Evolutionary conservation across 306 rosid genomes (phyloP), one percentile per base, ranked within the genome.

Genomic region (Hippophae tibetana): DNA sequence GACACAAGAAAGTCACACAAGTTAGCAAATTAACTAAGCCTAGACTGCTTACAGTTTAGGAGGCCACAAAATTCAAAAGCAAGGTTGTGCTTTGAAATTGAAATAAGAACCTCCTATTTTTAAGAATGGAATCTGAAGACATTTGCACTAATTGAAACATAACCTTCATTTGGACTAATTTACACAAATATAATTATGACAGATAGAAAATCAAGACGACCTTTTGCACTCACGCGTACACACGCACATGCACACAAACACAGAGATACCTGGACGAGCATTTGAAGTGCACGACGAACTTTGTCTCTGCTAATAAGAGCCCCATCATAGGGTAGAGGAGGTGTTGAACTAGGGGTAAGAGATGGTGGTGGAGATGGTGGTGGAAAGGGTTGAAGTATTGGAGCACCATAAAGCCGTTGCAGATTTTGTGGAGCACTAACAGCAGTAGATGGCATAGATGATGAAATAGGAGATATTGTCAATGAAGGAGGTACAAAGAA

Each of bases 331-430:
- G 68, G 47, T 26, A 70, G 38, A 31, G 38, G 49, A 44, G 84
- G 73, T 57, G 79, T 57, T 56, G 76, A 69, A 74, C 54, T 56
- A 13, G 95, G 96, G 61, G 90, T 71, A 60, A 81, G 85, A 57
- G 94, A 84, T 12, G 58, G 73, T 8, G 87, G 89, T 57, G 90
- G 95, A 46, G 67, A 72, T 42, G 96, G 92, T 27, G 96, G 96
- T 54, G 96, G 97, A 64, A 81, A 83, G 58, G 94, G 90, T 64
- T 90, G 97, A 68, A 77, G 89, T 76, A 87, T 62, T 13, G 87
- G 94, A 65, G 90, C 72, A 62, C 97, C 95, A 66, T 87, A 79
- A 11, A 81, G 89, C 61, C 84, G 86, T 55, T 88, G 90, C 54
- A 76, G 64, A 65, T 74, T 85, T 63, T 67, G 65, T 50, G 94